phyloP scores from a whole-genome alignment of 192 early-diverging fungal genomes.

The Paraglomus brasilianum region DNA sequence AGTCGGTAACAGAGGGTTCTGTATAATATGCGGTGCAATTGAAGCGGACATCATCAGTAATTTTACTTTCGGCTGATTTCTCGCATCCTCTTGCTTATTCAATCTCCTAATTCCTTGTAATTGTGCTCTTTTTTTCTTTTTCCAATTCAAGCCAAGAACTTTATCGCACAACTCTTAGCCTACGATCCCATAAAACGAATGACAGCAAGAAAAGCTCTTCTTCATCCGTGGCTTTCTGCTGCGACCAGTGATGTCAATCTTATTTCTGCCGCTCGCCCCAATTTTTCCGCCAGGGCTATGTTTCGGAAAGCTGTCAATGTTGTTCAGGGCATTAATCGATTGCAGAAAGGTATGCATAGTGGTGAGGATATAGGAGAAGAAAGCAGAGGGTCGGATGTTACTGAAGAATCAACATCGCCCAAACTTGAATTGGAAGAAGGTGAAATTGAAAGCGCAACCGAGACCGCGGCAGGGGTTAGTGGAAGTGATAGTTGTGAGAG shows the following conservation, averaged over 20 bases:
- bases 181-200: slow-evolving; percentile 61
- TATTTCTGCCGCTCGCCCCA: slow-evolving; percentile 35
- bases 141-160: slow-evolving; percentile 56
- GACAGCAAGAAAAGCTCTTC: slow-evolving; percentile 66
- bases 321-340: slow-evolving; percentile 33
- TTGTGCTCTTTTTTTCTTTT: slow-evolving; percentile 37
- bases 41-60: background rate
- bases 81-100: background rate
- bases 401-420: slow-evolving; percentile 16
- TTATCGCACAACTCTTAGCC: slow-evolving; percentile 57
- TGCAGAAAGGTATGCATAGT: slow-evolving; percentile 18
- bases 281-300: slow-evolving; percentile 36
- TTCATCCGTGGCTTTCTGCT: slow-evolving; percentile 66
- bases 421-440: slow-evolving; percentile 21
- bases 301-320: slow-evolving; percentile 43
- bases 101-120: slow-evolving; percentile 32
- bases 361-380: background rate
- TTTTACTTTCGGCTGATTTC: slow-evolving; percentile 15
- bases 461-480: slow-evolving; percentile 30
- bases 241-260: slow-evolving; percentile 35
- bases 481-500: background rate
- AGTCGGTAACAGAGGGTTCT: background rate
- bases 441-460: slow-evolving; percentile 32
- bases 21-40: slow-evolving; percentile 1
- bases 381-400: background rate